Conservation (phyloP, 805 yeast genomes). For the Komagataella kurtzmanii region DNA sequence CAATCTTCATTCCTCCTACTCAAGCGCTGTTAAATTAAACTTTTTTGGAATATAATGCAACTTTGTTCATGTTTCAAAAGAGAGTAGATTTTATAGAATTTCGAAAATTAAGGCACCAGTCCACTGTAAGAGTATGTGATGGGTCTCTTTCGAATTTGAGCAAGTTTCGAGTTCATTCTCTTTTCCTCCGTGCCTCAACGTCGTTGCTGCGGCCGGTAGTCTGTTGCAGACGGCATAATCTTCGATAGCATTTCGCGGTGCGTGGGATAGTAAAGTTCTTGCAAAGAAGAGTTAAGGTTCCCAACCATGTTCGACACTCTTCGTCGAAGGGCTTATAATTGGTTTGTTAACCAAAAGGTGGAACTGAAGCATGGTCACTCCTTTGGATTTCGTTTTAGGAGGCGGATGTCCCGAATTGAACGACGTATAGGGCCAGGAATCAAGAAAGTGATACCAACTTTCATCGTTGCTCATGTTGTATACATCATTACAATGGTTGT, state of each 20-base stretch:
- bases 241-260: not conserved
- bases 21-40: too few relatives aligned
- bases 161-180: too few relatives aligned
- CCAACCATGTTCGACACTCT: not conserved
- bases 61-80: too few relatives aligned
- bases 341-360: not conserved
- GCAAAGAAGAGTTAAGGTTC: too few relatives aligned
- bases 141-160: too few relatives aligned
- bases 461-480: conserved; percentile 55
- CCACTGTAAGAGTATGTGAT: too few relatives aligned
- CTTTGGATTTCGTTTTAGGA: conserved; percentile 19
- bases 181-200: too few relatives aligned
- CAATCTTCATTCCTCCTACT: too few relatives aligned
- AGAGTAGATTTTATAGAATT: too few relatives aligned
- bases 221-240: not conserved
- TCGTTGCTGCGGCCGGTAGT: not conserved
- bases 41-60: too few relatives aligned
- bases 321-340: not conserved
- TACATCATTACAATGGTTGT: conserved; percentile 52
- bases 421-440: conserved; percentile 26
- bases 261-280: too few relatives aligned
- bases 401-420: conserved; percentile 21
- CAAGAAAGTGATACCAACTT: conserved; percentile 32
- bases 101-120: too few relatives aligned
- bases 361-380: conserved; percentile 5